Percentiles rank a stretch among this genome's conserved stretches.
These are phyloP conservation scores for Hirsutella thompsonii DNA, from an alignment of 2,329 filamentous ascomycete species.

Conservation along the genomic window DNA sequence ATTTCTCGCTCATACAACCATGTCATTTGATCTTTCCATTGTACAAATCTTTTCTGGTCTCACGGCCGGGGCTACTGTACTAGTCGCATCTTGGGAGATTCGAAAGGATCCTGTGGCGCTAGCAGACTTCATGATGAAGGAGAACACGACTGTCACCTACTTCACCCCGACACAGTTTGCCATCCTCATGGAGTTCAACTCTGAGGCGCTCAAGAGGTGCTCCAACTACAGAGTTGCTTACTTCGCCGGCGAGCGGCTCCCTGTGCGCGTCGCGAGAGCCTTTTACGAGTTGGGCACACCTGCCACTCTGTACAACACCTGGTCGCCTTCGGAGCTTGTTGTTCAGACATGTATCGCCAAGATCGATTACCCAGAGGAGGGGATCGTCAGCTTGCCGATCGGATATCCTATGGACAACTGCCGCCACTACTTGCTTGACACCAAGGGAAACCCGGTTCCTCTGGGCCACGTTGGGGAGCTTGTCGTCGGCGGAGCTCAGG, in stretches of 20 bases:
- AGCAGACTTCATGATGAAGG: constrained; percentile 11
- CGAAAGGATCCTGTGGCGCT: constrained; percentile 11
- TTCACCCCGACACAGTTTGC: constrained; percentile 12
- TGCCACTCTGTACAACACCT: constrained; percentile 10
- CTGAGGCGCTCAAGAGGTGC: constrained; percentile 8
- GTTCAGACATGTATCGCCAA: constrained; percentile 11
- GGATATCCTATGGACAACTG: constrained; percentile 14
- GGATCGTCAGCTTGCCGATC: constrained; percentile 8
- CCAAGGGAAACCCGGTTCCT: constrained; percentile 21
- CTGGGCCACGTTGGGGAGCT: constrained; percentile 27
- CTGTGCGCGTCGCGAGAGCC: constrained; percentile 9
- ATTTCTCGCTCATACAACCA: constrained; percentile 12
- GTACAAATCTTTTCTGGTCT: constrained; percentile 11
- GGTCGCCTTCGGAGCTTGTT: constrained; percentile 11
- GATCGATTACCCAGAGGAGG: constrained; percentile 7
- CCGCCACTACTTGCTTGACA: constrained; percentile 25
- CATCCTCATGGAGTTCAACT: constrained; percentile 11
- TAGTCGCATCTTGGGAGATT: constrained; percentile 10
- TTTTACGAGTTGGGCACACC: constrained; percentile 12
- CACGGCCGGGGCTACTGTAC: constrained; percentile 10
- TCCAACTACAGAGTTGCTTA: constrained; percentile 10
- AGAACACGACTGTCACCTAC: constrained; percentile 9
- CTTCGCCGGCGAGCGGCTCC: constrained; percentile 11
- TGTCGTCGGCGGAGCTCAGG: constrained; percentile 26
- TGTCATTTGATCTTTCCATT: constrained; percentile 12